Base-by-base conservation (phyloP, 179 eudicot species). In the Silene vulgaris region DNA sequence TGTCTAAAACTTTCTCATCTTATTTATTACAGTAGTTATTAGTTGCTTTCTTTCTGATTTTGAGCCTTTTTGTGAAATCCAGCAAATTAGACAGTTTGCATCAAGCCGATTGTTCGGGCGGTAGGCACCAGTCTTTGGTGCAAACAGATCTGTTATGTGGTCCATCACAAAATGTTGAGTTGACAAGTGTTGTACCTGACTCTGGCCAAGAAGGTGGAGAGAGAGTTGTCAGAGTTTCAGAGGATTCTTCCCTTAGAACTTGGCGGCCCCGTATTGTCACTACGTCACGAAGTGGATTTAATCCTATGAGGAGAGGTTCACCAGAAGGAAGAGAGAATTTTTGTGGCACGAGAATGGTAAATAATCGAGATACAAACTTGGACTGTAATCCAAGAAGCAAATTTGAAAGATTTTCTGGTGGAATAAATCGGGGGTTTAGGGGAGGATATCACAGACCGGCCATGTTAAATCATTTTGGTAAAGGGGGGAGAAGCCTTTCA, bases 401-500 rank as follows among this genome's bases (percentile, higher is more conserved):
- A 75, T 77, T 82, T 66, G 84, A 81, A 12, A 73, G 76, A 43
- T 82, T 74, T 62, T 77, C 54, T 43, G 61, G 74, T 63, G 84
- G 86, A 40, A 43, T 83, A n/a, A 78, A 70, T 35, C 81, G 88
- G 82, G 91, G 79, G 37, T 72, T 77, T 23, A 85, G 83, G 70
- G 88, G 83, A 37, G 88, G 90, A 60, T 84, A 75, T 37, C 73
- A 74, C 64, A 85, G 86, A 63, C 86, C 86, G 45, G 75, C 82
- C 14, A 72, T 77, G 74, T 66, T 81, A 20, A 84, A 72, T 68
- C 80, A 82, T 79, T 57, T 83, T 40, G 64, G 85, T 19, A 84
- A 84, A 61, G 78, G 89, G 62, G 88, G 87, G 40, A 80, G 77
- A 35, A 87, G 84, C 77, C 79, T 85, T 78, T 87, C 93, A 71